Evolutionary conservation across 148 eudicot species (phyloP), one percentile per base, ranked within the genome.

Genomic region (Vaccinium vitisidaea): DNA sequence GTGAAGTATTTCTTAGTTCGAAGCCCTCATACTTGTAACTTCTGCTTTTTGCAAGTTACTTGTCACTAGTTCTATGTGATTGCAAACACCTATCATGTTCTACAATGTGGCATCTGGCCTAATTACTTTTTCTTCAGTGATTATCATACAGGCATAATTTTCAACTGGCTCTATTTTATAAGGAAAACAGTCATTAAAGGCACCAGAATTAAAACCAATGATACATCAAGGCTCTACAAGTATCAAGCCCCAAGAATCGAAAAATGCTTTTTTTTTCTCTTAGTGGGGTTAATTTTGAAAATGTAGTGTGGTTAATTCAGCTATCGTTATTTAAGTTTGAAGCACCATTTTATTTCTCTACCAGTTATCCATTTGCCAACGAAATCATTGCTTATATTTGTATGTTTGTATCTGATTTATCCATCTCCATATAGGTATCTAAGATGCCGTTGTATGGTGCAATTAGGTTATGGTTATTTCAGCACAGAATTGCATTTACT

Each of bases 1-100:
- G 8, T 85, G 49, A 55, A 85, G 82, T 87, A 81, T 58, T 50
- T 84, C 58, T 56, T 21, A 53, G 13, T 74, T 81, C 56, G 61
- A 82, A 56, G 25, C 75, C 18, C 27, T 63, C 32, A 70, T 50
- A 18, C 4, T 16, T 16, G 58, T 4, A 27, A 10, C 79, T 73
- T 27, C 21, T 82, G 78, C 65, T 49, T 23, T 53, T 49, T 70
- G 54, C 61, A 27, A 21, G 25, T 69, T 82, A 27, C 21, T 43
- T n/a, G 43, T 82, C 67, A 25, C 46, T 82, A 8, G n/a, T 50
- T 82, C 77, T 67, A 27, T 82, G 77, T 67, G 43, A 49, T 23
- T 48, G 13, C 39, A 65, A 16, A 59, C 16, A 80, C 50, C 61
- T 30, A 16, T 58, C 43, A 19, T 80, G 18, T 19, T 61, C 69